Percentiles rank a stretch among this genome's conserved stretches.
Conservation (phyloP, 2,329 filamentous ascomycete species). For the Orbilia blumenaviensis region DNA sequence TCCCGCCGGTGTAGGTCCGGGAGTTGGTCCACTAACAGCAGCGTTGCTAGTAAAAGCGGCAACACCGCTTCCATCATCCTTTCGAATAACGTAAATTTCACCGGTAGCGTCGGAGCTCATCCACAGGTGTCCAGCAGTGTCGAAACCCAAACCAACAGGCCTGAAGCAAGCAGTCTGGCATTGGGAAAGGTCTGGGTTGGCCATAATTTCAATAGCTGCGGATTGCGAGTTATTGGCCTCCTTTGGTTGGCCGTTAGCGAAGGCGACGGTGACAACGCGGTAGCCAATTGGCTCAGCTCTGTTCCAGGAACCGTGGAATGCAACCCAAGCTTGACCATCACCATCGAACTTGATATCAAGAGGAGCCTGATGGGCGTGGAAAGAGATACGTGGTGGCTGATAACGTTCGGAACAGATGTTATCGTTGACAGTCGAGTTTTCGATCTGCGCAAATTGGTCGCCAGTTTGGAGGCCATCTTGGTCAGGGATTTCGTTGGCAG, state of each 20-base stretch:
- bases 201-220: slow-evolving; percentile 57
- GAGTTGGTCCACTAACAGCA: slow-evolving; percentile 40
- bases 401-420: slow-evolving; percentile 62
- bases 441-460: slow-evolving; percentile 65
- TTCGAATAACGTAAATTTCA: slow-evolving; percentile 70
- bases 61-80: slow-evolving; percentile 48
- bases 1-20: slow-evolving; percentile 39
- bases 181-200: slow-evolving; percentile 38
- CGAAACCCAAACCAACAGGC: slow-evolving; percentile 61
- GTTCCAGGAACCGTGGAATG: slow-evolving; percentile 78
- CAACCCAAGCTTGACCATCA: slow-evolving; percentile 69
- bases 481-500: slow-evolving; percentile 64
- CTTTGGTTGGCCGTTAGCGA: slow-evolving; percentile 54
- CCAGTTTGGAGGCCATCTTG: slow-evolving; percentile 63
- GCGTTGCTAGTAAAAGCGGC: slow-evolving; percentile 45
- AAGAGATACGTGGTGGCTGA: slow-evolving; percentile 67
- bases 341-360: slow-evolving; percentile 74
- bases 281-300: slow-evolving; percentile 61
- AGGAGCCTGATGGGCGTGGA: slow-evolving; percentile 75
- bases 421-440: slow-evolving; percentile 63
- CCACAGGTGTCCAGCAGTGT: slow-evolving; percentile 68
- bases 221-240: slow-evolving; percentile 11
- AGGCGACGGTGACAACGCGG: slow-evolving; percentile 61
- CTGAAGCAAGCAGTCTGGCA: slow-evolving; percentile 55
- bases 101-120: slow-evolving; percentile 72